Evolutionary conservation across 257 asterid genomes (phyloP).

Genomic region (Solanum chmielewskii): DNA sequence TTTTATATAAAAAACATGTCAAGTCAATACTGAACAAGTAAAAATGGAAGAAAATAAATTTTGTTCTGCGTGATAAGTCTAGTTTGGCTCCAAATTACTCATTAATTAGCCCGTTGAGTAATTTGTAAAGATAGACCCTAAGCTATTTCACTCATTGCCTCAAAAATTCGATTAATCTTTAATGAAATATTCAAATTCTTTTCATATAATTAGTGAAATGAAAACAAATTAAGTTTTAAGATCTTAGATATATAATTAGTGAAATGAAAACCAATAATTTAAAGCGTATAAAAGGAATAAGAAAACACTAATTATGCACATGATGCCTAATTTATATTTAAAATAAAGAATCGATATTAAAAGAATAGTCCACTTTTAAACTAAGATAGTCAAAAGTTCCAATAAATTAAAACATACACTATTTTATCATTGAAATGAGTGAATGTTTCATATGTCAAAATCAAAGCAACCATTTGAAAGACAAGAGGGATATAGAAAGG

Average conservation of each 20-base stretch:
- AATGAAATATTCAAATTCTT: background rate
- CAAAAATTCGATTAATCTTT: background rate
- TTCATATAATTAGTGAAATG: background rate
- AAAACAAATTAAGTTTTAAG: background rate
- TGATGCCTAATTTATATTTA: background rate
- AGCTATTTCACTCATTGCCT: background rate
- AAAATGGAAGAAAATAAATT: too few relatives aligned
- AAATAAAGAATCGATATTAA: background rate
- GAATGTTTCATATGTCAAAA: constrained; percentile 1
- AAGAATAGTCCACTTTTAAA: background rate
- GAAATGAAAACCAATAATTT: background rate
- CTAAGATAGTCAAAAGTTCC: background rate
- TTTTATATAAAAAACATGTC: background rate
- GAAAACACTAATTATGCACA: background rate
- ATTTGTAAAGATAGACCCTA: background rate
- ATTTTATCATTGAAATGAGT: background rate
- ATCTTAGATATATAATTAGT: background rate
- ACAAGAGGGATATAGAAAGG: background rate
- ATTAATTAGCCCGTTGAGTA: background rate
- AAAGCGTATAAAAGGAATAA: background rate
- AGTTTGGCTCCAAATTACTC: background rate
- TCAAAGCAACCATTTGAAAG: constrained; percentile 6
- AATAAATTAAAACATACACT: background rate
- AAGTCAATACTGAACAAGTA: background rate
- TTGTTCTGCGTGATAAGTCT: background rate